A percentile compares a stretch with the other conserved stretches of the same genome.
These are phyloP conservation scores for Russula sp. DNA, from an alignment of 768 basidiomycete species.

Conservation along the genomic window DNA sequence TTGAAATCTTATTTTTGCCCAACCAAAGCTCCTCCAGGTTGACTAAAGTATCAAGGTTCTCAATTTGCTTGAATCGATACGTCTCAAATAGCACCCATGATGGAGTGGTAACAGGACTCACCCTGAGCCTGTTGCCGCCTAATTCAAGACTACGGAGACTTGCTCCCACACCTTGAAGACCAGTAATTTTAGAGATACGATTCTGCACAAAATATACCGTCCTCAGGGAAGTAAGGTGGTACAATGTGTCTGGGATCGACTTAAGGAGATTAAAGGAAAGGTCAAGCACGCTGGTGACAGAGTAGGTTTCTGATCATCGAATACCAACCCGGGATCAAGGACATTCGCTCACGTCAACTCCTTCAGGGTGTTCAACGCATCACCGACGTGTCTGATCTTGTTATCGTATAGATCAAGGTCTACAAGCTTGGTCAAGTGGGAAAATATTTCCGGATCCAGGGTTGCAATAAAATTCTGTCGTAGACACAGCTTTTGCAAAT, in stretches of 20 bases:
- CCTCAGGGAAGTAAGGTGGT: constrained; percentile 50
- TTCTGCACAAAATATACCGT: constrained; percentile 96
- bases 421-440: constrained; percentile 57
- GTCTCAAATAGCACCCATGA: constrained; percentile 5
- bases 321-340: not conserved
- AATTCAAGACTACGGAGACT: constrained; percentile 80
- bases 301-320: not conserved
- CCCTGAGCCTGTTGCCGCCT: constrained; percentile 88
- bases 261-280: constrained; percentile 91
- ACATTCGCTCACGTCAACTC: constrained; percentile 46
- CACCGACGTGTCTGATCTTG: constrained; percentile 67
- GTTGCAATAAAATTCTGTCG: constrained; percentile 76
- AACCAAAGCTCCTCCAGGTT: constrained; percentile 92
- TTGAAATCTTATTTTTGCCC: constrained; percentile 94
- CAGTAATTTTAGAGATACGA: constrained; percentile 74
- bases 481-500: constrained; percentile 70
- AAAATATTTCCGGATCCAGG: constrained; percentile 68
- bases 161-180: constrained; percentile 46
- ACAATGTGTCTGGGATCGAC: constrained; percentile 55
- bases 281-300: constrained; percentile 60
- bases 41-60: constrained; percentile 70
- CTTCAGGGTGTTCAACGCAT: constrained; percentile 51
- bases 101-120: constrained; percentile 32
- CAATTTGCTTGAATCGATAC: constrained; percentile 56
- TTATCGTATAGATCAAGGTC: constrained; percentile 97